These are phyloP conservation scores for Knoxdaviesia capensis DNA, from an alignment of 2,329 filamentous ascomycete genomes.

Conservation along the genomic window DNA sequence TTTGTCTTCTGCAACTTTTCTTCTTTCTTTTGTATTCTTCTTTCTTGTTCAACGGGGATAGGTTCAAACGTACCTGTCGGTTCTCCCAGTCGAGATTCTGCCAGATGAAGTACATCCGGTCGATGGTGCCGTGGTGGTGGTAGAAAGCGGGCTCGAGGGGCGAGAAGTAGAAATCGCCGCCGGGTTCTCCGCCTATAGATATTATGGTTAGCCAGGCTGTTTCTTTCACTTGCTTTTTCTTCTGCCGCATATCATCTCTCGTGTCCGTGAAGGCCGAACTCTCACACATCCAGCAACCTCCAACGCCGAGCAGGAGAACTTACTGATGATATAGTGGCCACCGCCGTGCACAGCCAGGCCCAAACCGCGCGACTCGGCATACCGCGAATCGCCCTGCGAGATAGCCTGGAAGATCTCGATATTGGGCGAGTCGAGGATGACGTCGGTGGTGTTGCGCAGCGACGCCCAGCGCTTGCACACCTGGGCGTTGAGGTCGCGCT, in stretches of 20 bases:
- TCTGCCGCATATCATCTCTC: too few species aligned
- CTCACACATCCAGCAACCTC: too few species aligned
- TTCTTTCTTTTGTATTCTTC: too few species aligned
- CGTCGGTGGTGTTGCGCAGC: conserved; percentile 13
- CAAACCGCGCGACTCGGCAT: conserved; percentile 4
- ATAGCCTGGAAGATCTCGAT: conserved; percentile 15
- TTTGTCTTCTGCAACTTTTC: too few species aligned
- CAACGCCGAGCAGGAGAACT: conserved; percentile 4
- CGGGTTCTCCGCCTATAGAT: conserved; percentile 1
- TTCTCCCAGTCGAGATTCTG: conserved; percentile 21
- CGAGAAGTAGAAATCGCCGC: conserved; percentile 15
- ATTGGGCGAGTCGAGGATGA: conserved; percentile 14
- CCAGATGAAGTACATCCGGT: conserved; percentile 27
- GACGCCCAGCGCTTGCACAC: conserved; percentile 11
- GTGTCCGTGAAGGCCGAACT: too few species aligned
- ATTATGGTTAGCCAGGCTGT: too few species aligned
- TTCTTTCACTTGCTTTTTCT: too few species aligned
- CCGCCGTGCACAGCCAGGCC: conserved; percentile 16
- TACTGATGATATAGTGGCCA: conserved; percentile 20
- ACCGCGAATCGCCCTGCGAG: conserved; percentile 15
- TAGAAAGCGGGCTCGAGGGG: conserved; percentile 18
- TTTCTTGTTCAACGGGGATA: too few species aligned
- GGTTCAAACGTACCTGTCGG: conserved; percentile 6
- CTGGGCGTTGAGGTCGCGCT: conserved; percentile 14
- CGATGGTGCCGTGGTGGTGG: conserved; percentile 18